Base-by-base conservation (phyloP, 164 flowering plant species). In the Magnolia changhungtana region DNA sequence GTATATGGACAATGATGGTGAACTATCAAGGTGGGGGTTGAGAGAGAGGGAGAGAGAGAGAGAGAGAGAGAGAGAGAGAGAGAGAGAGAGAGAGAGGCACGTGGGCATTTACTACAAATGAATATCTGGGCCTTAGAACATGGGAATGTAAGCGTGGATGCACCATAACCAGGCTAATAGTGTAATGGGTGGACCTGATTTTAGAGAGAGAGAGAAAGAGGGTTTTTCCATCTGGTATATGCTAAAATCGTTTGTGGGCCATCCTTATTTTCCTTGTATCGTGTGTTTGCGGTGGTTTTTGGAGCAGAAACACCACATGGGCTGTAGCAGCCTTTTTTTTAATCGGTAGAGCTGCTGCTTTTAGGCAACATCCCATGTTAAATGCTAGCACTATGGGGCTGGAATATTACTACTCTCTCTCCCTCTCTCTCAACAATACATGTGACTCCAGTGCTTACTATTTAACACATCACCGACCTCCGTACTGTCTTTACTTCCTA, bases 271-370 rank as follows among this genome's bases (percentile, higher is more conserved):
- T 8, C 61, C 61, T 55, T 55, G 61, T 11, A 55, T n/a, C 61
- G 61, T 55, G 61, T 55, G 61, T 11, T 16, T 55, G 61, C 2
- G 61, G 61, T 55, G 13, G 61, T 55, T 55, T 55, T 55, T 13
- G 61, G 16, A 67, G 71, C n/a, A 67, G 50, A 37, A 67, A 7
- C 49, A 67, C 50, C 49, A 67, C 45, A 67, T 67, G 45, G 45
- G 45, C 49, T 24, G 31, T n/a, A 29, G 71, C 61, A 55, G 61
- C 61, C 61, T 55, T 55, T 27, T 1, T 18, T 14, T 67, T 29
- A 23, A 65, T 65, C 13, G 9, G 71, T 16, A 31, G 50, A 31
- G n/a, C 71, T 68, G 50, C 71, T 24, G 71, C n/a, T 68, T 68
- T 68, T 31, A 29, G 29, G 50, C 71, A 68, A 68, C n/a, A 68